Percentiles rank a stretch among this genome's conserved stretches.
Evolutionary conservation across 371 early-diverging fungal species (phyloP).

Genomic region (Mucor mucedo): DNA sequence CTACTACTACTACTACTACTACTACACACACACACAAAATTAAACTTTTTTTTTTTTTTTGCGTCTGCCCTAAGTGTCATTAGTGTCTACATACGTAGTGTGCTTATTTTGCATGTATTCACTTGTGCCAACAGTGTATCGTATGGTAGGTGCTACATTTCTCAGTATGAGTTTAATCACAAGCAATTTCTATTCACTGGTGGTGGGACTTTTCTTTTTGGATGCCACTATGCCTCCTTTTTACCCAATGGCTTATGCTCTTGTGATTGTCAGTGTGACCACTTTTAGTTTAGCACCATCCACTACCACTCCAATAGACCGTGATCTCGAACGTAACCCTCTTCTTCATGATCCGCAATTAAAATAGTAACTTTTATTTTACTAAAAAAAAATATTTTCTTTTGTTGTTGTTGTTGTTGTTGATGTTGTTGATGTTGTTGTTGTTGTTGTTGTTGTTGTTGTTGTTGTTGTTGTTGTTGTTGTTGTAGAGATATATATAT

Average conservation of each 20-base stretch:
- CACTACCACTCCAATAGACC: background rate
- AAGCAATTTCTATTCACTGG: constrained; percentile 49
- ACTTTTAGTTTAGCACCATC: constrained; percentile 35
- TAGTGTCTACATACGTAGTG: constrained; percentile 37
- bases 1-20: too few species aligned
- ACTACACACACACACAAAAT: too few species aligned
- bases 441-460: too few species aligned
- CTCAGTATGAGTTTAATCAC: constrained; percentile 50
- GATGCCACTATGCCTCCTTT: constrained; percentile 46
- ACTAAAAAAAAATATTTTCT: too few species aligned
- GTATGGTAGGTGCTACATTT: constrained; percentile 47
- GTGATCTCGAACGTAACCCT: constrained; percentile 14
- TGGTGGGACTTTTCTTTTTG: constrained; percentile 43
- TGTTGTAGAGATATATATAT: too few species aligned
- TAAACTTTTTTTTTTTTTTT: too few species aligned
- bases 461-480: too few species aligned
- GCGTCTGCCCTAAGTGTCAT: constrained; percentile 7
- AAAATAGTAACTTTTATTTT: background rate
- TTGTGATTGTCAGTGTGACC: constrained; percentile 38
- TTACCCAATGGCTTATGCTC: constrained; percentile 45
- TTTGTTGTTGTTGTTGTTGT: too few species aligned
- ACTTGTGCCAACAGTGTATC: constrained; percentile 43
- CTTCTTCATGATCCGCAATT: background rate
- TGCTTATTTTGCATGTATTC: constrained; percentile 51
- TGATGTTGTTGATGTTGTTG: too few species aligned